Conservation (phyloP, 352 stramenopile species). For the Phytopythium aichiense region DNA sequence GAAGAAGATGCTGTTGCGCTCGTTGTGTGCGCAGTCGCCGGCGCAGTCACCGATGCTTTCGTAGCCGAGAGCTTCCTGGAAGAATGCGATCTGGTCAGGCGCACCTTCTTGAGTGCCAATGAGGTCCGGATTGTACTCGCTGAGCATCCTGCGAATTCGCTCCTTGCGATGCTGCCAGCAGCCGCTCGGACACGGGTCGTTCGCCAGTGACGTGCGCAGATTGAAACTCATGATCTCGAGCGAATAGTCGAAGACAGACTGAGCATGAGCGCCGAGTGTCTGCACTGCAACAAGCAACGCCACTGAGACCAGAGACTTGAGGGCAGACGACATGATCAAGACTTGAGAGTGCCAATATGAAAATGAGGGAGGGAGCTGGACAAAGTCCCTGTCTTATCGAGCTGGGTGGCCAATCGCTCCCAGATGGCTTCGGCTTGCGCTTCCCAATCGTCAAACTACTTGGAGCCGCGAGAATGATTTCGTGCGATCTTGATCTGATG, state of each 20-base stretch:
- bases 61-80: slow-evolving; percentile 39
- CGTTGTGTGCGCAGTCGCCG: slow-evolving; percentile 49
- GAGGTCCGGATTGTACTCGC: slow-evolving; percentile 51
- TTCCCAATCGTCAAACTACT: not conserved
- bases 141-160: slow-evolving; percentile 33
- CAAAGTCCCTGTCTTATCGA: not conserved
- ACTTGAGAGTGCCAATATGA: not conserved
- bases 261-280: not conserved
- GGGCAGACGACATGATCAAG: not conserved
- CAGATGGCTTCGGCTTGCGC: too few relatives aligned
- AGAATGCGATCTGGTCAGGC: slow-evolving; percentile 52
- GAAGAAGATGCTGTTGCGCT: slow-evolving; percentile 74
- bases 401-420: not conserved
- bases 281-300: not conserved
- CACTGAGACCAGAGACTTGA: not conserved
- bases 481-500: not conserved
- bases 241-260: not conserved
- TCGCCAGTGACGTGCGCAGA: slow-evolving; percentile 59
- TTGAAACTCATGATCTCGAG: slow-evolving; percentile 74
- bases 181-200: slow-evolving; percentile 57
- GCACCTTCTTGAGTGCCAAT: slow-evolving; percentile 63
- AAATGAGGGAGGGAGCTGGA: not conserved
- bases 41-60: slow-evolving; percentile 52
- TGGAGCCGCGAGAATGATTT: too few relatives aligned
- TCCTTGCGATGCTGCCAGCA: slow-evolving; percentile 60